Percentiles rank a stretch among this genome's conserved stretches.
Evolutionary conservation across 495 filamentous ascomycete genomes (phyloP).

Genomic region (Pseudoneurospora amorphoporcata): DNA sequence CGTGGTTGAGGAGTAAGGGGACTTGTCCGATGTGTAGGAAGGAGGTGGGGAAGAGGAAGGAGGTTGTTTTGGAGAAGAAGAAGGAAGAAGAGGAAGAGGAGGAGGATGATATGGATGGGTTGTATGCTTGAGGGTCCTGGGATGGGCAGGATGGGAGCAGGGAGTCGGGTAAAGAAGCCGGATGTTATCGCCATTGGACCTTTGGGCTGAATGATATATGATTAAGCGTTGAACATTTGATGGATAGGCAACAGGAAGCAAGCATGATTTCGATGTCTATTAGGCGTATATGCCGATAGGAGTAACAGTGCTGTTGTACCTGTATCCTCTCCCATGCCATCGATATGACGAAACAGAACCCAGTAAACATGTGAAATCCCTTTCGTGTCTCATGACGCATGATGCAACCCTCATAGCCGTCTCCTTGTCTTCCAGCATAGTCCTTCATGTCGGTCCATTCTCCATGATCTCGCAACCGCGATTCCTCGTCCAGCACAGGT

Average conservation of each 20-base stretch:
- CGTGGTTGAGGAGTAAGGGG: conserved; percentile 80
- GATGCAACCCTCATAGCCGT: not conserved
- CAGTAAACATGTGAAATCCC: not conserved
- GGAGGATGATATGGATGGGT: conserved; percentile 60
- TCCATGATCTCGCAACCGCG: not conserved
- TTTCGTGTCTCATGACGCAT: not conserved
- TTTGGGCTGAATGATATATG: not conserved
- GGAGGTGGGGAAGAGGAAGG: conserved; percentile 66
- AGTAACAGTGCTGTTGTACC: not conserved
- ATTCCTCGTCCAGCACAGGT: not conserved
- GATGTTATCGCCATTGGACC: not conserved
- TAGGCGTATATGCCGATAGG: not conserved
- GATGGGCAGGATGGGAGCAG: not conserved
- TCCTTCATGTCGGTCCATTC: not conserved
- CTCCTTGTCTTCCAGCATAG: not conserved
- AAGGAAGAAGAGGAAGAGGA: conserved; percentile 46
- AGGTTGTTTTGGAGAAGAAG: conserved; percentile 33
- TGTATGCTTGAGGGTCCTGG: conserved; percentile 50
- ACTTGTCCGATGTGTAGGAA: conserved; percentile 83
- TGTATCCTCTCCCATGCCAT: not conserved
- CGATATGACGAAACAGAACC: not conserved
- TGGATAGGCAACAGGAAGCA: not conserved
- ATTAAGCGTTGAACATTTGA: not conserved
- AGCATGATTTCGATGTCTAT: not conserved
- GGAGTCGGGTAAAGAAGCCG: too few species aligned